Percentiles rank a stretch among this genome's conserved stretches.
phyloP scores from a whole-genome alignment of 2,329 filamentous ascomycete genomes.

The Beauveria sp. region DNA sequence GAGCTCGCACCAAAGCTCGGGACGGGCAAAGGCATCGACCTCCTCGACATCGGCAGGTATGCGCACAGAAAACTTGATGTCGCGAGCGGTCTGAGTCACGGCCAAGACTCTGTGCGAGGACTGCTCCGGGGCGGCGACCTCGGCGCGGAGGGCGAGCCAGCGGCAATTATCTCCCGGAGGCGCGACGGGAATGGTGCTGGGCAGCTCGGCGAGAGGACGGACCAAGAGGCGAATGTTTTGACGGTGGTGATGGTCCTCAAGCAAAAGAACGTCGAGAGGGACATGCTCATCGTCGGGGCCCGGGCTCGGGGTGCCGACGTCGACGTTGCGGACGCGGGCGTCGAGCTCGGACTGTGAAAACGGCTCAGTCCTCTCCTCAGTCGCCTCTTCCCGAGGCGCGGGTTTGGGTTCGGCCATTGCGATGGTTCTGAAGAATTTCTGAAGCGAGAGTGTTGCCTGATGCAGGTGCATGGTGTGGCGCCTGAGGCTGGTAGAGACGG shows the following conservation, averaged over 20 bases:
- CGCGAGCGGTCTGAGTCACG: conserved; percentile 51
- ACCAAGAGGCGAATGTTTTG: conserved; percentile 52
- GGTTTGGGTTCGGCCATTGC: conserved; percentile 40
- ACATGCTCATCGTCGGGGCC: conserved; percentile 34
- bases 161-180: conserved; percentile 48
- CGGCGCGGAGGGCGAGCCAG: conserved; percentile 49
- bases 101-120: conserved; percentile 51
- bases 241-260: conserved; percentile 45
- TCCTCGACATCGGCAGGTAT: conserved; percentile 47
- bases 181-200: conserved; percentile 45
- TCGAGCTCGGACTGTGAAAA: conserved; percentile 51
- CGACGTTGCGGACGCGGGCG: conserved; percentile 37
- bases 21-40: conserved; percentile 35
- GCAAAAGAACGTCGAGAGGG: conserved; percentile 45
- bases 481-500: conserved; percentile 8
- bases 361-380: conserved; percentile 50
- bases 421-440: conserved; percentile 13
- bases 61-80: conserved; percentile 53
- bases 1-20: conserved; percentile 51
- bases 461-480: conserved; percentile 17
- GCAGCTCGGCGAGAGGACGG: conserved; percentile 44
- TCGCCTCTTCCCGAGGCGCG: conserved; percentile 30
- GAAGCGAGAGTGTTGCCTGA: conserved; percentile 13
- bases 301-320: conserved; percentile 31
- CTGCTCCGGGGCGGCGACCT: conserved; percentile 43